Base-by-base conservation (phyloP, 176 grass and related monocot species). In the Oryza coarctata region DNA sequence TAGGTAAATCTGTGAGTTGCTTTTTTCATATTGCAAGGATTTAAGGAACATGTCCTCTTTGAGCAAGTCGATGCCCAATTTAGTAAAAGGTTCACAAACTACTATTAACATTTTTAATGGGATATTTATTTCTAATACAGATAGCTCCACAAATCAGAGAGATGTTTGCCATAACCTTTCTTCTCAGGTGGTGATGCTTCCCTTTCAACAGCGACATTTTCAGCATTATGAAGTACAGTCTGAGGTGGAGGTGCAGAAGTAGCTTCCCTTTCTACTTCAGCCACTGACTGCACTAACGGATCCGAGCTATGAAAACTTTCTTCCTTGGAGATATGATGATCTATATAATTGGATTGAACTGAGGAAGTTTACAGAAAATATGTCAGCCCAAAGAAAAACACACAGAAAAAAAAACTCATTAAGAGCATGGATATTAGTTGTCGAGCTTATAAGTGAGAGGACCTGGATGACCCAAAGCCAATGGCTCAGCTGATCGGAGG, bases 401-500 rank as follows among this genome's bases (percentile, higher is more conserved):
- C 9, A 45, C 30, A 72, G 30, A 62, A 3, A 76, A 72, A 62
- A 3, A 71, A 72, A 65, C 26, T 30, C 23, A 28, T 76, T 50
- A 40, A 62, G 45, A 74, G 57, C 0, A 55, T 55, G 18, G n/a
- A 60, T 60, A 64, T 23, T 10, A 47, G 31, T 77, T 70, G 14
- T 32, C 64, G 83, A 36, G 38, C 38, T 52, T 68, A 14, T 17
- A 45, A 82, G 15, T 79, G 49, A 11, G 27, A 75, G 39, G 22
- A 80, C 91, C 91, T 94, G 78, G 82, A 85, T 32, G 79, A 77
- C 82, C 83, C 44, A 88, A 65, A 78, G 23, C 60, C 60, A 86
- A 23, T 49, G 82, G 49, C 71, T 94, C n/a, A n/a, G n/a, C 82
- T 2, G 85, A 79, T 30, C 30, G 78, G 63, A 55, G 49, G 83